Conservation (phyloP, 2,329 filamentous ascomycete species). For the Cordyceps militaris region DNA sequence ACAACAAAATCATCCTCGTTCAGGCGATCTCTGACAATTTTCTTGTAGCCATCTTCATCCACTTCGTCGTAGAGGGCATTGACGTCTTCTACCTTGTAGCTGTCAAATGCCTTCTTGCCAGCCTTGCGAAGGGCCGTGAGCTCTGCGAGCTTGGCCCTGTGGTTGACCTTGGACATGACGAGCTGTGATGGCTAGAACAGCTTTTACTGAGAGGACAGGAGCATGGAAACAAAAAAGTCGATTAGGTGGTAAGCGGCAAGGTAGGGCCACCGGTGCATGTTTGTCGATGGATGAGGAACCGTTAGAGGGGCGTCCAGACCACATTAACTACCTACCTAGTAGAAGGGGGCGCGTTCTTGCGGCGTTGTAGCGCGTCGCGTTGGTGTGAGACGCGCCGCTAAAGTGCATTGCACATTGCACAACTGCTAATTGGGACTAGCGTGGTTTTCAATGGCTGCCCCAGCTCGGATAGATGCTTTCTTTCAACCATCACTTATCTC, state of each 20-base stretch:
- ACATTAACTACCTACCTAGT: too few species aligned
- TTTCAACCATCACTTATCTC: background rate
- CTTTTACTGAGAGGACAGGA: background rate
- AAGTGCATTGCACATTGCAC: too few species aligned
- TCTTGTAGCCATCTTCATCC: conserved; percentile 95
- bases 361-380: conserved; percentile 10
- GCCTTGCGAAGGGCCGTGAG: conserved; percentile 76
- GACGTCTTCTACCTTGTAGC: conserved; percentile 80
- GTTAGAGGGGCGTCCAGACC: conserved; percentile 7
- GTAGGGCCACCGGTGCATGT: background rate
- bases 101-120: conserved; percentile 84
- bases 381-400: conserved; percentile 5
- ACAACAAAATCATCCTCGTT: conserved; percentile 97
- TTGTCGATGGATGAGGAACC: conserved; percentile 1
- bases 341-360: too few species aligned
- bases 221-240: background rate
- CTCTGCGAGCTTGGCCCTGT: conserved; percentile 60
- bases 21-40: conserved; percentile 79
- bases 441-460: background rate
- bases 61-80: conserved; percentile 89
- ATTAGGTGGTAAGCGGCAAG: background rate
- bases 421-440: background rate
- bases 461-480: background rate
- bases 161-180: conserved; percentile 31
- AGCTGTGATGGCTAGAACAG: background rate